A percentile compares a stretch with the other conserved stretches of the same genome.
These are phyloP conservation scores for Oryza nivara DNA, from an alignment of 176 grass and related monocot species.

Conservation along the genomic window DNA sequence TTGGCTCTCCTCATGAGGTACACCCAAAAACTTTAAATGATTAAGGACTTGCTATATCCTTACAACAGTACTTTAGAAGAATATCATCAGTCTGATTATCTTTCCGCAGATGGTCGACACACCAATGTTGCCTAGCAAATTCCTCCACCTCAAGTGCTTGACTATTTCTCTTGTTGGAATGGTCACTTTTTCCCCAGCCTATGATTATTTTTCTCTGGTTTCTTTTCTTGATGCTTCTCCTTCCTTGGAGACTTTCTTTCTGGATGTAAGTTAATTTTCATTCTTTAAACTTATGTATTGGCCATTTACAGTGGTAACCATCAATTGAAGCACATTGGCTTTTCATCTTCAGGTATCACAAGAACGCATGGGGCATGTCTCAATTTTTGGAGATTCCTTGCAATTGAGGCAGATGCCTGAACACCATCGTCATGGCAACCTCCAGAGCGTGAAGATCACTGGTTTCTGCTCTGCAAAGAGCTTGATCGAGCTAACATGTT, in stretches of 20 bases:
- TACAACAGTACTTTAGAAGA: neutral
- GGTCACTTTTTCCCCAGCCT: neutral
- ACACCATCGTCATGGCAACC: conserved; percentile 2
- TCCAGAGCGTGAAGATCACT: conserved; percentile 24
- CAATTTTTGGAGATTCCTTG: neutral
- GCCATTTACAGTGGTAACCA: no score
- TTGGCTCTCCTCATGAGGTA: neutral
- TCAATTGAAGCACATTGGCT: neutral
- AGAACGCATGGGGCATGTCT: neutral
- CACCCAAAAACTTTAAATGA: neutral
- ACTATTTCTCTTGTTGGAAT: neutral
- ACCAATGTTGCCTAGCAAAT: conserved; percentile 30
- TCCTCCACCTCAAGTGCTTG: conserved; percentile 33
- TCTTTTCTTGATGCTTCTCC: conserved; percentile 27
- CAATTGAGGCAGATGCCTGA: conserved; percentile 1
- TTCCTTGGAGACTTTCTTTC: conserved; percentile 5
- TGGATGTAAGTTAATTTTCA: neutral
- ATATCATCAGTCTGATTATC: neutral
- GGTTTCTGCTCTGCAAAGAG: neutral
- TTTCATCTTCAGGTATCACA: neutral
- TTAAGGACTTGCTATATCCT: no score
- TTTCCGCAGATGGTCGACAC: neutral
- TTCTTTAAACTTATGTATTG: neutral
- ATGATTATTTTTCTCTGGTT: conserved; percentile 31
- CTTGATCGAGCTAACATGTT: no score